These are phyloP conservation scores for Phytophthora agathidicida DNA, from an alignment of 352 stramenopile species.

Conservation along the genomic window DNA sequence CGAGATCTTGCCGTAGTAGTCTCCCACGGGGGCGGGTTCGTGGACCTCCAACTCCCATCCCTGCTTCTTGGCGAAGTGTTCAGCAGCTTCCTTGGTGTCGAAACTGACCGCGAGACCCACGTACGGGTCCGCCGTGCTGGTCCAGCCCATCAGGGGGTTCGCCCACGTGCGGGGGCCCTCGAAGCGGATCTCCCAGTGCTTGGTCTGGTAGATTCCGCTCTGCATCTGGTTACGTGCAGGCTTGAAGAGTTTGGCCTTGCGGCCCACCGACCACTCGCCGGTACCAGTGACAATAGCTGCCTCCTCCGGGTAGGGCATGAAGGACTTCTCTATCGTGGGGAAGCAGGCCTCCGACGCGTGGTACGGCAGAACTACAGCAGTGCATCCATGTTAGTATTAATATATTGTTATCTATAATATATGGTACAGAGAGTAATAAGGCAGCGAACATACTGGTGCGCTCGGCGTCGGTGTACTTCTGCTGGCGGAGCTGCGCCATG, in stretches of 20 bases:
- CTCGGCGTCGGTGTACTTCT: slow-evolving; percentile 52
- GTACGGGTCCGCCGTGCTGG: slow-evolving; percentile 88
- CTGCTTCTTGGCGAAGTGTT: slow-evolving; percentile 85
- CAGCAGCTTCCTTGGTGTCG: slow-evolving; percentile 86
- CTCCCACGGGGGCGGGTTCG: slow-evolving; percentile 67
- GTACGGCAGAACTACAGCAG: slow-evolving; percentile 61
- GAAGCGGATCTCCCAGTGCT: slow-evolving; percentile 89
- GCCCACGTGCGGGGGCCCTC: slow-evolving; percentile 81
- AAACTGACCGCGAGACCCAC: slow-evolving; percentile 89
- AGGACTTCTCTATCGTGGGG: slow-evolving; percentile 52
- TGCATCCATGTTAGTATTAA: background rate
- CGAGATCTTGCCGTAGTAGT: slow-evolving; percentile 81
- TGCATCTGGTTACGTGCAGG: slow-evolving; percentile 86
- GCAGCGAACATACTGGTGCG: slow-evolving; percentile 63
- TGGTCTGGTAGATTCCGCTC: slow-evolving; percentile 80
- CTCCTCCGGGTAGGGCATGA: slow-evolving; percentile 71
- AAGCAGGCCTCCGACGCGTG: slow-evolving; percentile 57
- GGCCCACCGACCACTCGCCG: slow-evolving; percentile 63
- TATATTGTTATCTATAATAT: too few relatives aligned
- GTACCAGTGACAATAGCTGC: slow-evolving; percentile 68
- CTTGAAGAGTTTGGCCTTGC: slow-evolving; percentile 79
- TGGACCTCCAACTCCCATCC: slow-evolving; percentile 87
- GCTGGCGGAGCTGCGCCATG: slow-evolving; percentile 61
- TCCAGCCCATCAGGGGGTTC: slow-evolving; percentile 96
- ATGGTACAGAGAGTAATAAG: too few relatives aligned